A percentile compares a stretch with the other conserved stretches of the same genome.
Conservation (phyloP, 2,329 filamentous ascomycete species). For the Amylocarpus encephaloides region DNA sequence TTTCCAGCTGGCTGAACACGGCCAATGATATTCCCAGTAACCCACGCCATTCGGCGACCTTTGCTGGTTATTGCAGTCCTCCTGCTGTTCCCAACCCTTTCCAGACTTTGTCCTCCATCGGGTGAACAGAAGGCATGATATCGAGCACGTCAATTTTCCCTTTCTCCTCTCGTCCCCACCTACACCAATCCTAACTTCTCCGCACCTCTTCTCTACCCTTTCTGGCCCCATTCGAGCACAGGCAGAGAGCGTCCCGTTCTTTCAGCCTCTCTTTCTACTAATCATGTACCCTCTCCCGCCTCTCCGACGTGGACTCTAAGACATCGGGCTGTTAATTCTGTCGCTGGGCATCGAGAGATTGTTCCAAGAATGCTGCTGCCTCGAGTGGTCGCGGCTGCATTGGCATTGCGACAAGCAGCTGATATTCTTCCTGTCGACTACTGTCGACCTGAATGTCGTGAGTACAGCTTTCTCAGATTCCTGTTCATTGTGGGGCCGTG, state of each 20-base stretch:
- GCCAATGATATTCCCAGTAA: conserved; percentile 6
- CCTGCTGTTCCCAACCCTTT: conserved; percentile 5
- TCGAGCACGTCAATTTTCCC: conserved; percentile 4
- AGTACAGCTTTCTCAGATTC: conserved; percentile 12
- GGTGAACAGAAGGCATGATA: not conserved
- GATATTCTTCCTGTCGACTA: conserved; percentile 16
- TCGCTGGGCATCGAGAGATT: conserved; percentile 3
- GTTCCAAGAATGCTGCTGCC: conserved; percentile 20
- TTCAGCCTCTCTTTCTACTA: conserved; percentile 19
- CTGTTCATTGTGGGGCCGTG: not conserved
- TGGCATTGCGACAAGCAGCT: conserved; percentile 15
- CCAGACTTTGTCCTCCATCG: not conserved
- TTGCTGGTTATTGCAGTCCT: conserved; percentile 6
- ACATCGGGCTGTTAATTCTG: conserved; percentile 13
- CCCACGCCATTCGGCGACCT: conserved; percentile 6
- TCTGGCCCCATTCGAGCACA: not conserved
- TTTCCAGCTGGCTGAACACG: conserved; percentile 4
- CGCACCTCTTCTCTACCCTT: not conserved
- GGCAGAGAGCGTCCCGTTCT: conserved; percentile 5
- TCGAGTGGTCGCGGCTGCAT: conserved; percentile 14
- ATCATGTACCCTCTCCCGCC: conserved; percentile 14
- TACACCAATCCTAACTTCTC: not conserved
- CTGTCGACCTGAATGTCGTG: conserved; percentile 26
- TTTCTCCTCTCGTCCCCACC: not conserved
- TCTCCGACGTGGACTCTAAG: conserved; percentile 16